These are phyloP conservation scores for Pyronema domesticum DNA, from an alignment of 495 filamentous ascomycete genomes.

Conservation along the genomic window DNA sequence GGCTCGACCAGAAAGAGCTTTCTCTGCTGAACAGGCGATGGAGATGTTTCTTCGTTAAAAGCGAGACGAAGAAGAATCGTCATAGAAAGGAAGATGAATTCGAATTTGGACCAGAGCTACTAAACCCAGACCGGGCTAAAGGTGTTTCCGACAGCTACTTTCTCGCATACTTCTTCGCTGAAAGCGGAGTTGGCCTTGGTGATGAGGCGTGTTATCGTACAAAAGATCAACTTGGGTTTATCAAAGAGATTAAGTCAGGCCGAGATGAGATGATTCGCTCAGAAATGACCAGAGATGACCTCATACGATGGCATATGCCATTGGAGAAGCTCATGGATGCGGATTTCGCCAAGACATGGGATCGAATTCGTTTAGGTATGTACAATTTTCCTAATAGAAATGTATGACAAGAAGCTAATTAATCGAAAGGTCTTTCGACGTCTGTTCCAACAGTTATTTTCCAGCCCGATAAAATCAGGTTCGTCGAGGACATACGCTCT, in stretches of 20 bases:
- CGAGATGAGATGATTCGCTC: not conserved
- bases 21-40: constrained; percentile 12
- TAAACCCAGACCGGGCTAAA: not conserved
- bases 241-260: constrained; percentile 6
- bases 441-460: constrained; percentile 31
- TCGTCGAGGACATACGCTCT: constrained; percentile 26
- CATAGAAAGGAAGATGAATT: too few species aligned
- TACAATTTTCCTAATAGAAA: not conserved
- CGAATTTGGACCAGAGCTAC: too few species aligned
- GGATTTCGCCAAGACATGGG: constrained; percentile 17
- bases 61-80: not conserved
- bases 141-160: not conserved
- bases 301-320: constrained; percentile 20
- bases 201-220: constrained; percentile 2
- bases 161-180: constrained; percentile 16
- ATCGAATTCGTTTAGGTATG: constrained; percentile 17
- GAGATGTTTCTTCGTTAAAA: constrained; percentile 12
- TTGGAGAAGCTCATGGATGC: constrained; percentile 3
- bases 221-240: constrained; percentile 1
- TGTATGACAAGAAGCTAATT: not conserved
- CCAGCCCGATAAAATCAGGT: constrained; percentile 18
- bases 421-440: constrained; percentile 11
- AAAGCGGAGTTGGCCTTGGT: constrained; percentile 17
- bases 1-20: constrained; percentile 10
- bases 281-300: constrained; percentile 12